Base-by-base conservation (phyloP, 768 basidiomycete species). In the Glaciozyma martinii region DNA sequence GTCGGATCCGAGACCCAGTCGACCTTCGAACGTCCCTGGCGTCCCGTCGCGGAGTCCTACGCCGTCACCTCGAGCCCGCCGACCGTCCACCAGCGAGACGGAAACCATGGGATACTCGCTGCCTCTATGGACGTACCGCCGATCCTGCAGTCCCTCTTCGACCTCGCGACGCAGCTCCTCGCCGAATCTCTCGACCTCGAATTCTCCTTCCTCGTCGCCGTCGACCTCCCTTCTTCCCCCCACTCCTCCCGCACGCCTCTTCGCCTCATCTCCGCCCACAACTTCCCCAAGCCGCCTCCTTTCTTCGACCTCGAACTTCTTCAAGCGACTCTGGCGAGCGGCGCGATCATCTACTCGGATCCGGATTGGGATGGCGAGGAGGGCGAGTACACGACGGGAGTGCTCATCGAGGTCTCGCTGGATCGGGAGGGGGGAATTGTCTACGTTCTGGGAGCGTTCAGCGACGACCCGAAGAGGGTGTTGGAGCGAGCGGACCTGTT, bases 131-230 rank as follows among this genome's bases (percentile, higher is more conserved):
- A 6, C 13, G 25, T 60, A 43, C 54, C 60, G 0, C 8, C 46
- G 37, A 61, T 57, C 10, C 13, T 63, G 23, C 42, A 63, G 33
- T 47, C 61, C 9, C 53, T 66, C 6, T 54, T 70, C 62, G 65
- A 70, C 47, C 65, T 70, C 19, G 64, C 68, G 53, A 64, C 65
- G 4, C 59, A 66, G 46, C 68, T 70, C 60, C 56, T 70, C 54
- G 59, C 56, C 59, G 65, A 64, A 32, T 54, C 55, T 7, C 61
- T 70, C 60, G 65, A 66, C 40, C 54, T 70, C 49, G 68, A 70
- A 43, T 70, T 63, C 32, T 25, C 59, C 16, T 66, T 59, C 57
- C 16, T 59, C 29, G 44, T 19, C 25, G 55, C 64, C 21, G 56
- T 66, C 52, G 58, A 65, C 55, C 29, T 68, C 29, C 29, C 59